phyloP scores from a whole-genome alignment of 2,329 filamentous ascomycete genomes.

The Cryphonectria parasitica region DNA sequence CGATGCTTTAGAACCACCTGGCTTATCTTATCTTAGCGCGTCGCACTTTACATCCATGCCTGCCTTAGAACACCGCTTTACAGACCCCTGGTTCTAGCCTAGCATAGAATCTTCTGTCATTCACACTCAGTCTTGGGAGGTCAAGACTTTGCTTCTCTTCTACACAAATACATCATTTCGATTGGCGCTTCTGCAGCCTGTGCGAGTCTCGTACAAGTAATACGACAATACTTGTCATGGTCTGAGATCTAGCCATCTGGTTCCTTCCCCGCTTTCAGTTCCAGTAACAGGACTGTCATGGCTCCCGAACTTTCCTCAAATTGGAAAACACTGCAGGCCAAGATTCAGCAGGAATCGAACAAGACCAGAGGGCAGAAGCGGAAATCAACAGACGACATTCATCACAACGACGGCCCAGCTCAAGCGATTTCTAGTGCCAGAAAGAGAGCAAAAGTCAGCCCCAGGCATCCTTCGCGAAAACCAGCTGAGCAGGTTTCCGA shows the following conservation, averaged over 20 bases:
- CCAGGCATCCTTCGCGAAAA: constrained; percentile 21
- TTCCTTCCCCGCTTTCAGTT: not conserved
- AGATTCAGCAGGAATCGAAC: constrained; percentile 54
- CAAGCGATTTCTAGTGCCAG: constrained; percentile 31
- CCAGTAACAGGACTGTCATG: constrained; percentile 37
- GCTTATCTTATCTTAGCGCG: constrained; percentile 9
- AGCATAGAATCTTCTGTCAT: not conserved
- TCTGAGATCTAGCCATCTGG: not conserved
- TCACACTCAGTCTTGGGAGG: not conserved
- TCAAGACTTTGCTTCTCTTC: not conserved
- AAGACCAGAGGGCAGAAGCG: constrained; percentile 46
- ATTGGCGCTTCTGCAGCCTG: not conserved
- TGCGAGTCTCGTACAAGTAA: not conserved
- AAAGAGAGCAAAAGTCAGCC: constrained; percentile 38
- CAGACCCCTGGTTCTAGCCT: not conserved
- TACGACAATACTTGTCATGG: not conserved
- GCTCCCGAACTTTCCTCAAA: constrained; percentile 64
- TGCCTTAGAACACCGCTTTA: not conserved
- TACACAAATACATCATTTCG: not conserved
- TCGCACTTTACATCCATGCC: not conserved
- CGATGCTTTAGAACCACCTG: not conserved
- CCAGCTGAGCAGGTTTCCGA: constrained; percentile 28
- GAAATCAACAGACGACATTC: constrained; percentile 42
- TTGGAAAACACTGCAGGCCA: constrained; percentile 77
- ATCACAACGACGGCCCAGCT: constrained; percentile 27